Evolutionary conservation across 2,329 filamentous ascomycete species (phyloP).

Genomic region (Neofusicoccum sp.): DNA sequence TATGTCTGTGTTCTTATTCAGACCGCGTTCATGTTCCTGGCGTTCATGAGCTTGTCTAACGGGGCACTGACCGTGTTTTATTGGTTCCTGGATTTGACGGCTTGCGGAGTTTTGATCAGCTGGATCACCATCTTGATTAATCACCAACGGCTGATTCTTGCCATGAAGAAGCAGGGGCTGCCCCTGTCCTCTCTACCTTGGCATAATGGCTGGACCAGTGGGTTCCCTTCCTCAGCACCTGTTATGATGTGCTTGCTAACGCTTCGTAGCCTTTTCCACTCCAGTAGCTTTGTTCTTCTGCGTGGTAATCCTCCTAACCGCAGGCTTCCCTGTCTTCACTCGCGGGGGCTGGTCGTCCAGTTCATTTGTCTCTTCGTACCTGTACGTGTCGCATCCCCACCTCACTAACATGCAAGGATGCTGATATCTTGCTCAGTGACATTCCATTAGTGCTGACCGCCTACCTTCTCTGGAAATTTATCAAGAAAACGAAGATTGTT

Average conservation of each 20-base stretch:
- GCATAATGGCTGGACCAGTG: constrained; percentile 48
- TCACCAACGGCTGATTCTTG: constrained; percentile 49
- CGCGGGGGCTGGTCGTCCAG: constrained; percentile 27
- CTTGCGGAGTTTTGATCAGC: constrained; percentile 58
- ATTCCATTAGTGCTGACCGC: constrained; percentile 7
- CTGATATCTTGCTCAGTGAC: not conserved
- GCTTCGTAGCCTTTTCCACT: constrained; percentile 25
- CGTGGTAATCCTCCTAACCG: constrained; percentile 29
- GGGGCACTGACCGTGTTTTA: constrained; percentile 63
- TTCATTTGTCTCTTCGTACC: constrained; percentile 34
- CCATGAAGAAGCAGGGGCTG: constrained; percentile 46
- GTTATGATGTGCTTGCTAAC: constrained; percentile 25
- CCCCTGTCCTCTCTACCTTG: constrained; percentile 40
- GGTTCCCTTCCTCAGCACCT: constrained; percentile 65
- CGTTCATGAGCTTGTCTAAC: constrained; percentile 71
- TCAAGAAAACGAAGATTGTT: constrained; percentile 15
- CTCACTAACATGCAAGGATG: not conserved
- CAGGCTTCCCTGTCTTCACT: constrained; percentile 29
- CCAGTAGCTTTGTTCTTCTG: constrained; percentile 31
- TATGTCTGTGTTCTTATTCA: constrained; percentile 69
- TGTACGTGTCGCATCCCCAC: constrained; percentile 13
- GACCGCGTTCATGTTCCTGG: constrained; percentile 65
- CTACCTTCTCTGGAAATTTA: constrained; percentile 7
- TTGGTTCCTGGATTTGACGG: constrained; percentile 63
- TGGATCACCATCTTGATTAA: constrained; percentile 51